A percentile compares a stretch with the other conserved stretches of the same genome.
Conservation (phyloP, 2,329 filamentous ascomycete genomes). For the Huntiella moniliformis region DNA sequence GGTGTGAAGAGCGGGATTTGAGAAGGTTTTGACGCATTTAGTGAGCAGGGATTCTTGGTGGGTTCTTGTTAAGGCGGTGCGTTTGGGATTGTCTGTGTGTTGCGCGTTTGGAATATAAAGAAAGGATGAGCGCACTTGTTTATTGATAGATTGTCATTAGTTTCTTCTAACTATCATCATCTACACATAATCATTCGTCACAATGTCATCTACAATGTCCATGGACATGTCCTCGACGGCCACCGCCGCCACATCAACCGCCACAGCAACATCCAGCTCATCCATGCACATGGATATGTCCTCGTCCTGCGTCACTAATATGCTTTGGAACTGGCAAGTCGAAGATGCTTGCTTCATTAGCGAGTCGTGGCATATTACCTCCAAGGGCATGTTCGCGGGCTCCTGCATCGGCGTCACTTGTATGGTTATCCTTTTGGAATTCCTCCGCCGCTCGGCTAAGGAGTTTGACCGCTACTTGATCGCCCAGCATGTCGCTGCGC, state of each 20-base stretch:
- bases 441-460: constrained; percentile 48
- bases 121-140: neutral
- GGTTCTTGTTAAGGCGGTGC: neutral
- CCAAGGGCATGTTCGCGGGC: constrained; percentile 54
- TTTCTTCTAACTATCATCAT: too few species aligned
- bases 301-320: constrained; percentile 26
- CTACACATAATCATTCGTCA: neutral
- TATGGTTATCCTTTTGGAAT: constrained; percentile 55
- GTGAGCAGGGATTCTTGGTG: too few species aligned
- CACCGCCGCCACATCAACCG: constrained; percentile 11
- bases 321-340: constrained; percentile 67
- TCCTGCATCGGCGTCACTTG: constrained; percentile 61
- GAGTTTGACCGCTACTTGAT: constrained; percentile 55
- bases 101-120: too few species aligned
- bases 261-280: constrained; percentile 8
- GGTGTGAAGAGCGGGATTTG: too few species aligned
- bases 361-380: constrained; percentile 48
- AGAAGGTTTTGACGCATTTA: too few species aligned
- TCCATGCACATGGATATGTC: constrained; percentile 11
- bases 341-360: constrained; percentile 57
- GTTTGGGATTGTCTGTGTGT: neutral
- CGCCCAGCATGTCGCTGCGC: constrained; percentile 23
- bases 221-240: constrained; percentile 8
- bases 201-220: constrained; percentile 2
- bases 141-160: neutral